Evolutionary conservation across 208 protist genomes (phyloP), one percentile per base, ranked within the genome.

Genomic region (Trypanosoma caninum): DNA sequence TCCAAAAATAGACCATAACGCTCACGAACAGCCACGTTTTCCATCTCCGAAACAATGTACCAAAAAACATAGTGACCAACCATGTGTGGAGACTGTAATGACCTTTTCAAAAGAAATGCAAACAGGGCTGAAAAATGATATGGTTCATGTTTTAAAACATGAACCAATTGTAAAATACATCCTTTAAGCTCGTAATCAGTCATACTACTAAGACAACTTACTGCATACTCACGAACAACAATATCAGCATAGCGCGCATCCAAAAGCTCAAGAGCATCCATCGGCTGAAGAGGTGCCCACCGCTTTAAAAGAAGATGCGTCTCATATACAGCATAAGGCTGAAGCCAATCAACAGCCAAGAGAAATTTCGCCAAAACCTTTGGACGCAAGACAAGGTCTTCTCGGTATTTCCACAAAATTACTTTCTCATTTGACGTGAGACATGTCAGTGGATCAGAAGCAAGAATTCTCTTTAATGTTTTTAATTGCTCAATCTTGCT

Each of bases 31-130:
- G 42, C 63, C 16, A 70, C 51, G 34, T 91, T 77, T 30, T 87
- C 76, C 58, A 95, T 78, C 58, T 97, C 89, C 1, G 91, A 84
- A 52, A 89, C 79, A 18, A 98, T 72, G 63, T 90, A 87, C 91
- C 86, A 94, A 59, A 94, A 96, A 3, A 94, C 74, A 57, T 80
- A 79, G 48, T 90, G 84, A 16, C 82, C 90, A 58, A 93, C 84
- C 14, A 87, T 66, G 56, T 90, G 79, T 27, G 91, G 89, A 0
- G 73, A 86, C 11, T 59, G 42, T 8, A 97, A 55, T 31, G 81
- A 81, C 25, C 91, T 79, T 6, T 65, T 42, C 7, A 97, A 59
- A 2, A 95, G 67, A 74, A 91, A 93, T 27, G 73, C 68, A 3
- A 72, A 73, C 2, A 97, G 59, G 0, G 84, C 67, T 5, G 69